Conservation (phyloP, 75 land plant genomes). For the Sequoia sempervirens region DNA sequence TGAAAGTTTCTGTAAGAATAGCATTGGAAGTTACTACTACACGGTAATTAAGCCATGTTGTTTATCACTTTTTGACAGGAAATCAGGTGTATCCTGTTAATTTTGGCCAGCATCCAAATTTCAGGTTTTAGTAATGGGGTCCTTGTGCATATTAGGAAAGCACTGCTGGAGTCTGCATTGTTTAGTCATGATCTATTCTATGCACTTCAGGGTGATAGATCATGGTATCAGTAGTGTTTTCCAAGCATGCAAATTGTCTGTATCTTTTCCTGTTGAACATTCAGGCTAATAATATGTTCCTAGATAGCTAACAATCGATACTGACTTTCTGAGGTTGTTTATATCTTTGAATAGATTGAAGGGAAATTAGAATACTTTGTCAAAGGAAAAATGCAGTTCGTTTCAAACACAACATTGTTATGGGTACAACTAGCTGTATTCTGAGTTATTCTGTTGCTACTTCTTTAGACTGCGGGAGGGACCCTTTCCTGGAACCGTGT, state of each 20-base stretch:
- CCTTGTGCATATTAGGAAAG: background rate
- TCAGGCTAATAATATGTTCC: background rate
- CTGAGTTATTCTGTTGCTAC: background rate
- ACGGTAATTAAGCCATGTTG: background rate
- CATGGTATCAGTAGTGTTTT: background rate
- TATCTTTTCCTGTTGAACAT: background rate
- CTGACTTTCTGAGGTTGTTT: too few species aligned
- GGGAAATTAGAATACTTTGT: too few species aligned
- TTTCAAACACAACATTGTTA: too few species aligned
- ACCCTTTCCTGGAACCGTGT: background rate
- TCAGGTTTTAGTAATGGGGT: background rate
- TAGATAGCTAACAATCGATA: background rate
- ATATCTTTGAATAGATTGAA: background rate
- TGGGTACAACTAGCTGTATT: background rate
- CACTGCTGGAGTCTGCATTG: background rate
- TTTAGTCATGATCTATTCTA: background rate
- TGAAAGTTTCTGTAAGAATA: background rate
- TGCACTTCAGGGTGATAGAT: background rate
- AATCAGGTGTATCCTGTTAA: background rate
- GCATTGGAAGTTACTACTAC: background rate
- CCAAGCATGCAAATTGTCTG: background rate
- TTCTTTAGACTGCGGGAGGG: background rate
- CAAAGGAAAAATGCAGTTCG: background rate
- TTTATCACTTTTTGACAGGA: background rate
- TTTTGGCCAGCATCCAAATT: background rate